phyloP scores from a whole-genome alignment of 495 filamentous ascomycete species.

The Annulohypoxylon bovei region DNA sequence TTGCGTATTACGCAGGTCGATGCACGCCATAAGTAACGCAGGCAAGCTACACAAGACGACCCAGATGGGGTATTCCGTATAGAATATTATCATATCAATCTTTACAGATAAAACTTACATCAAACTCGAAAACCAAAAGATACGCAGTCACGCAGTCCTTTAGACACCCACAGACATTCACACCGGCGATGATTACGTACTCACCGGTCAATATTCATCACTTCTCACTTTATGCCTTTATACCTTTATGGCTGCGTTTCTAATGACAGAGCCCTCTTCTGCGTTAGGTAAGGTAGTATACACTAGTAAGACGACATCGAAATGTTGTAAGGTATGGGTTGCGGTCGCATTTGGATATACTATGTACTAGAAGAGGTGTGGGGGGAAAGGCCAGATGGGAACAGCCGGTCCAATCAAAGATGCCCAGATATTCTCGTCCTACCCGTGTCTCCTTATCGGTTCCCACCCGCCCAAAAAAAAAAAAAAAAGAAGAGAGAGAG shows the following conservation, averaged over 20 bases:
- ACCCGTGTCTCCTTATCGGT: conserved; percentile 31
- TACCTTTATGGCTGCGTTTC: neutral
- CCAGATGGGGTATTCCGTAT: conserved; percentile 14
- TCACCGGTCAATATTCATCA: conserved; percentile 34
- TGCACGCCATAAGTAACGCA: conserved; percentile 13
- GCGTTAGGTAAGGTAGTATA: conserved; percentile 5
- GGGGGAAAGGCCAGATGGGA: conserved; percentile 25
- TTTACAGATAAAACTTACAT: neutral
- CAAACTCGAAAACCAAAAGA: neutral
- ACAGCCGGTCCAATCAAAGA: conserved; percentile 31
- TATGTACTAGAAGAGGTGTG: conserved; percentile 24
- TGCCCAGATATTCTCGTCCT: conserved; percentile 16
- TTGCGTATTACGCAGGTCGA: conserved; percentile 15
- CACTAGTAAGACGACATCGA: conserved; percentile 32
- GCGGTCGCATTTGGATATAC: conserved; percentile 32
- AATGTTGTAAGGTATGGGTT: conserved; percentile 28
- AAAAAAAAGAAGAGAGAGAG: neutral
- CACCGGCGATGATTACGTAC: conserved; percentile 13
- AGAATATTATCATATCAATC: neutral
- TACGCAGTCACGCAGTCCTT: neutral
- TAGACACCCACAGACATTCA: neutral
- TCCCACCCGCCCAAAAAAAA: conserved; percentile 15
- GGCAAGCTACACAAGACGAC: conserved; percentile 17
- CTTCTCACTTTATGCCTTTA: conserved; percentile 22
- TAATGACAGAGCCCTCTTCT: conserved; percentile 1